Evolutionary conservation across 2,329 filamentous ascomycete species (phyloP), one percentile per base, ranked within the genome.

Genomic region (Ascochyta rabiei): DNA sequence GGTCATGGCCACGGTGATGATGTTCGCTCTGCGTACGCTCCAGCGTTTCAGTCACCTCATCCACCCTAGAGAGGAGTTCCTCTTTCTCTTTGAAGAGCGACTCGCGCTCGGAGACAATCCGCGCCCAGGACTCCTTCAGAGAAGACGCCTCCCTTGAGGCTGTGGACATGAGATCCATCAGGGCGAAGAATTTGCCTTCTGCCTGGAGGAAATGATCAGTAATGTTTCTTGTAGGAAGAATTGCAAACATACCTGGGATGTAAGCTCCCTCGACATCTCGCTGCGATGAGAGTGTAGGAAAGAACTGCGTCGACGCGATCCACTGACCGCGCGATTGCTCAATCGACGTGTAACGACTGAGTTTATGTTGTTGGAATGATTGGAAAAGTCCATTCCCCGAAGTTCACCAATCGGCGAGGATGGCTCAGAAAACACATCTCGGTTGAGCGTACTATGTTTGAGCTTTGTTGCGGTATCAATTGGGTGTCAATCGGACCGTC

Each of bases 151-250:
- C 61, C 16, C 65, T 56, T 10, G 65, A 68, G 12, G 64, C 62
- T 24, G 55, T 63, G 9, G 65, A 62, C 57, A 68, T 69, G 10
- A 67, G 64, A 15, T 69, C 65, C 57, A 69, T 67, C 15, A 69
- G 40, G n/a, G 65, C 60, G 42, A 68, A 67, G 52, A 69, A 67
- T 43, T 67, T 67, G 10, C 60, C 58, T 35, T 68, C 63, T 3
- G 67, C 64, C 46, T 68, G 41, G 1, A 26, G 12, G 23, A 8
- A 2, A 8, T 13, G 1, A 13, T 48, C 6, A 54, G 40, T 30
- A 9, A 38, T 9, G 2, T 12, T 2, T 24, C 1, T 13, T 8
- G 4, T 15, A 10, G 3, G 8, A 2, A 3, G 2, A 4, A 9
- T 3, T 1, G 6, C 5, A 12, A 4, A 38, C 33, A 23, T 35